Base-by-base conservation (phyloP, 2,329 filamentous ascomycete genomes). In the Fusarium denticulatum region DNA sequence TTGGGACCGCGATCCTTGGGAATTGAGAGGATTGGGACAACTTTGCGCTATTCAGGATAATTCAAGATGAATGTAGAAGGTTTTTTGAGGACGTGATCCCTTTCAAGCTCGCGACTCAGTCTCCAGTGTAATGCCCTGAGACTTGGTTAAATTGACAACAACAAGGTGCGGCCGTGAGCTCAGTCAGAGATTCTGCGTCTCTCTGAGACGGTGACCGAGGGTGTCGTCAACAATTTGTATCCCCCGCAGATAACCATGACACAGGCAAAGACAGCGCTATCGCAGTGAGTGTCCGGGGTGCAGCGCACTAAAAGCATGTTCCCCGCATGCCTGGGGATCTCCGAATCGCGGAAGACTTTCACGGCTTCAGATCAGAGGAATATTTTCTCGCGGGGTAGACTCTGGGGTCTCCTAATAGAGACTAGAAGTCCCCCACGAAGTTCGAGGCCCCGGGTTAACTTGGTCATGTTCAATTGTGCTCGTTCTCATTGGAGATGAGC, bases 151-250 rank as follows among this genome's bases (percentile, higher is more conserved):
- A 46, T 50, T 59, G 46, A 30, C 12, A 36, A 15, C 13, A 15
- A 32, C 13, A 40, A 11, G 13, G 9, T 14, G n/a, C 36, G n/a
- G n/a, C 32, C 18, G 49, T 28, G 28, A 49, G 24, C 4, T 40
- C 39, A 59, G 22, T 14, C 16, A 65, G n/a, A 39, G 32, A 36
- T 47, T 22, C 20, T 52, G 6, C 50, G 12, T 53, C 63, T 53
- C 40, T 37, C n/a, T 8, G 62, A 59, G 43, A 63, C 30, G 64
- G 42, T 67, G 26, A 39, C 64, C 57, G 52, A 72, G 63, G 68
- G 68, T 64, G 46, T 71, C 40, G 42, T 42, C 63, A 71, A 72
- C 69, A 67, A 71, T 71, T 72, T 71, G 69, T 71, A 71, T 72
- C 52, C 52, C 67, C 68, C 61, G 43, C 58, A 46, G 53, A 65